Evolutionary conservation across 768 basidiomycete genomes (phyloP).

Genomic region (Lanmaoa rubissima): DNA sequence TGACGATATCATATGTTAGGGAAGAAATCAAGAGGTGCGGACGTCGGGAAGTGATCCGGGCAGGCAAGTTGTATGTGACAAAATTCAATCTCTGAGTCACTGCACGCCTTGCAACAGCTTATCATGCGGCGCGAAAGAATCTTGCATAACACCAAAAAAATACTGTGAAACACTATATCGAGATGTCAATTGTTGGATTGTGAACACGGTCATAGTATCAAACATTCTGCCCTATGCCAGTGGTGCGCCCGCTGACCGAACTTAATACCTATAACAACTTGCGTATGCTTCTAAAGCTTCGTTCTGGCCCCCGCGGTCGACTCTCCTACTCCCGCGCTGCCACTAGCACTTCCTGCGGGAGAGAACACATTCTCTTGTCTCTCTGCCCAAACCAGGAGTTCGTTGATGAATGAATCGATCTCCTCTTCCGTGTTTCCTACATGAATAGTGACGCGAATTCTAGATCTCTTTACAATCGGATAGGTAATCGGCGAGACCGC

Average conservation of each 20-base stretch:
- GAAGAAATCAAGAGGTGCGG: too few species aligned
- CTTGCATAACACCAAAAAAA: too few species aligned
- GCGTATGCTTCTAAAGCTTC: slow-evolving; percentile 10
- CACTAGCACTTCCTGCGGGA: not conserved
- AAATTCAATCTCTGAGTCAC: not conserved
- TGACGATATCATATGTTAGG: too few species aligned
- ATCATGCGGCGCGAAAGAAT: not conserved
- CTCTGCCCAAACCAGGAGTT: slow-evolving; percentile 12
- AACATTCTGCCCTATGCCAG: not conserved
- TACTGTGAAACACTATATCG: not conserved
- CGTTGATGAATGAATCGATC: slow-evolving; percentile 9
- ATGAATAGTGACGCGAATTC: slow-evolving; percentile 20
- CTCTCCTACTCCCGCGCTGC: not conserved
- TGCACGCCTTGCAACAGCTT: too few species aligned
- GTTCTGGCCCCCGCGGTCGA: slow-evolving; percentile 1
- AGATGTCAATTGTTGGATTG: not conserved
- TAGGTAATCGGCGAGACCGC: slow-evolving; percentile 9
- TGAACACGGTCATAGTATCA: not conserved
- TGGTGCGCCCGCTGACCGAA: not conserved
- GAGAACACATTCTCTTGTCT: not conserved
- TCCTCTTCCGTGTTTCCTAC: slow-evolving; percentile 18
- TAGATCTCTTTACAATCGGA: slow-evolving; percentile 15
- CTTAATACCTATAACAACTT: not conserved
- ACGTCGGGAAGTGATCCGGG: too few species aligned
- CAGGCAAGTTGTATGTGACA: too few species aligned